These are phyloP conservation scores for Cytospora paraplurivora DNA, from an alignment of 2,329 filamentous ascomycete genomes.

Conservation along the genomic window DNA sequence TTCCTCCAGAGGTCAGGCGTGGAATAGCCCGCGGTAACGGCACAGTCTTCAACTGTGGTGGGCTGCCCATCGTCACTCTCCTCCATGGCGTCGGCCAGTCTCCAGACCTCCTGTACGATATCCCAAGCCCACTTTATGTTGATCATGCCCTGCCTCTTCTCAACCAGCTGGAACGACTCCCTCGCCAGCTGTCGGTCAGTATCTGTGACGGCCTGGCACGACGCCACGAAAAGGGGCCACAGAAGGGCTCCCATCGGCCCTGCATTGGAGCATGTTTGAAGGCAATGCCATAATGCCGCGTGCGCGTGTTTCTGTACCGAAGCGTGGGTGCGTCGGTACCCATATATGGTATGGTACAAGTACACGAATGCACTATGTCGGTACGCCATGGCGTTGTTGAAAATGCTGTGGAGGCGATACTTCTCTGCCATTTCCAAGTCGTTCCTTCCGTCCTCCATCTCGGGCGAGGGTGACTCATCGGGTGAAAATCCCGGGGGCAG, in stretches of 20 bases:
- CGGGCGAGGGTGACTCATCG: conserved; percentile 27
- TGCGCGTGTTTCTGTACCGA: conserved; percentile 58
- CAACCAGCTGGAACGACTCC: conserved; percentile 54
- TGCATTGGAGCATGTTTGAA: conserved; percentile 54
- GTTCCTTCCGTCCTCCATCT: conserved; percentile 28
- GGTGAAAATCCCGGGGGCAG: conserved; percentile 45
- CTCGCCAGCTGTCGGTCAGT: conserved; percentile 55
- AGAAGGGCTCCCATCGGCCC: conserved; percentile 66
- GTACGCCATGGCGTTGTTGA: conserved; percentile 63
- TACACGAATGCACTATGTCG: conserved; percentile 61
- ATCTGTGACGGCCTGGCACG: conserved; percentile 57
- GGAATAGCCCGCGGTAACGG: conserved; percentile 4
- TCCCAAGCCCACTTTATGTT: conserved; percentile 65
- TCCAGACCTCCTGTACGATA: conserved; percentile 64
- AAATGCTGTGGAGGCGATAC: conserved; percentile 53
- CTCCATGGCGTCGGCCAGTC: conserved; percentile 47
- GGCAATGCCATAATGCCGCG: conserved; percentile 54
- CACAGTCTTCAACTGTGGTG: background rate
- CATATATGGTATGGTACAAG: conserved; percentile 57
- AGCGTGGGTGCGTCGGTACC: conserved; percentile 47
- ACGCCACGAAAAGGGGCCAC: conserved; percentile 66
- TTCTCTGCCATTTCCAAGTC: conserved; percentile 38
- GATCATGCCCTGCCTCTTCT: conserved; percentile 63
- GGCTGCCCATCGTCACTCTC: conserved; percentile 17
- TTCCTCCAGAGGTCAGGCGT: conserved; percentile 54